phyloP scores from a whole-genome alignment of 2,329 filamentous ascomycete genomes.

The Venturia carpophila region DNA sequence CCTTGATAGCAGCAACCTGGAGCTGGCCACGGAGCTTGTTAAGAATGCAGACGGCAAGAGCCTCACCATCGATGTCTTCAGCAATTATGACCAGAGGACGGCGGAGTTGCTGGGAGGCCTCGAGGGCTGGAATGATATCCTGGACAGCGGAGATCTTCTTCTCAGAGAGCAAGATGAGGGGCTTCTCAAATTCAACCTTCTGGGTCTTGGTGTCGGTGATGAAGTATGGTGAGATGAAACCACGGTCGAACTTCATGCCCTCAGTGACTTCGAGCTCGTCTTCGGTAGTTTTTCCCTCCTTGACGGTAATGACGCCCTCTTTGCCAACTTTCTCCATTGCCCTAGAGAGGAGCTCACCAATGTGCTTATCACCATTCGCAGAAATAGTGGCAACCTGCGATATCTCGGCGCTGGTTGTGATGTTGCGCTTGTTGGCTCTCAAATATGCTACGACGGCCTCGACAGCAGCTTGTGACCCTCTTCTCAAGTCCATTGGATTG shows the following conservation, averaged over 20 bases:
- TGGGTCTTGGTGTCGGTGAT: slow-evolving; percentile 98
- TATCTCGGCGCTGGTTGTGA: slow-evolving; percentile 94
- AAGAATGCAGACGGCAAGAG: slow-evolving; percentile 95
- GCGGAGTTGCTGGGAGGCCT: slow-evolving; percentile 91
- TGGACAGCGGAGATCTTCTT: slow-evolving; percentile 99
- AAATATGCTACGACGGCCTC: slow-evolving; percentile 91
- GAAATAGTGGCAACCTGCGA: slow-evolving; percentile 97
- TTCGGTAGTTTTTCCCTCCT: slow-evolving; percentile 97
- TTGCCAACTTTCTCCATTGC: slow-evolving; percentile 99
- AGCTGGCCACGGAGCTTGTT: slow-evolving; percentile 99
- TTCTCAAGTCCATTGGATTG: slow-evolving; percentile 98
- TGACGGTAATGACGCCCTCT: slow-evolving; percentile 99
- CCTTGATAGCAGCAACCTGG: slow-evolving; percentile 97
- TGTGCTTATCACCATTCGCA: slow-evolving; percentile 92
- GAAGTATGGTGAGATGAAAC: slow-evolving; percentile 98
- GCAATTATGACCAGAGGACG: slow-evolving; percentile 96
- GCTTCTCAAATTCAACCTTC: slow-evolving; percentile 99
- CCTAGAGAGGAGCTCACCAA: slow-evolving; percentile 90
- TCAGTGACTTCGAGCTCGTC: slow-evolving; percentile 98
- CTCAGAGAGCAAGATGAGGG: slow-evolving; percentile 94
- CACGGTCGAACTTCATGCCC: slow-evolving; percentile 99
- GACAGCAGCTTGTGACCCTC: slow-evolving; percentile 93
- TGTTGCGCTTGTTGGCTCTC: slow-evolving; percentile 92
- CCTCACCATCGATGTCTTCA: slow-evolving; percentile 98
- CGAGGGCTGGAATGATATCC: slow-evolving; percentile 96